A percentile compares a stretch with the other conserved stretches of the same genome.
These are phyloP conservation scores for Brasenia schreberi DNA, from an alignment of 164 flowering plant species.

Conservation along the genomic window DNA sequence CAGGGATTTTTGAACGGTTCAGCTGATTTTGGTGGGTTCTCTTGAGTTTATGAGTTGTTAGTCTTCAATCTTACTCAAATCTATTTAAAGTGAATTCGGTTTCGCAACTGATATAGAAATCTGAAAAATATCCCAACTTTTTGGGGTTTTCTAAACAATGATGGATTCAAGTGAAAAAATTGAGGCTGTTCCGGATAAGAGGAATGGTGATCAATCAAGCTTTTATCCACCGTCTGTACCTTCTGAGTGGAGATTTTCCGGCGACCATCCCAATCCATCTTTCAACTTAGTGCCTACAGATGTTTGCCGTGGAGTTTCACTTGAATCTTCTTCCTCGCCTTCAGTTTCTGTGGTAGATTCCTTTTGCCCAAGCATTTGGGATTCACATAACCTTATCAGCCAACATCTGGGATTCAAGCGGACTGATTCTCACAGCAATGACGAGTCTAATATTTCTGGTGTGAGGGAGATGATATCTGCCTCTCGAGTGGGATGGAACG, in stretches of 20 bases:
- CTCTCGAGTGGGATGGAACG: conserved; percentile 43
- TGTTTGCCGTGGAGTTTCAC: conserved; percentile 13
- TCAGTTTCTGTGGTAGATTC: conserved; percentile 51
- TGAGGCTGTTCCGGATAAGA: conserved; percentile 30
- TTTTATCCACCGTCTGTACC: conserved; percentile 24
- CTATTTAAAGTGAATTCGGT: not conserved
- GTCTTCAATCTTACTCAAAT: not conserved
- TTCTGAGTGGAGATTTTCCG: conserved; percentile 44
- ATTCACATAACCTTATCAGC: conserved; percentile 20
- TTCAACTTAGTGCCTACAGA: conserved; percentile 23
- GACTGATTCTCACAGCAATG: conserved; percentile 20
- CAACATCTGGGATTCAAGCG: conserved; percentile 33
- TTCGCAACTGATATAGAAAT: not conserved
- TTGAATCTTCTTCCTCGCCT: conserved; percentile 35
- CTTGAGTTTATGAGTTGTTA: not conserved
- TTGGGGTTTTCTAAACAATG: not conserved
- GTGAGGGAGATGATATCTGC: conserved; percentile 22
- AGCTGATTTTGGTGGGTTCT: not conserved
- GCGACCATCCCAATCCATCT: conserved; percentile 23
- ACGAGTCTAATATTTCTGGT: conserved; percentile 7
- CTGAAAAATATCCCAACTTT: not conserved
- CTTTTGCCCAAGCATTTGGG: conserved; percentile 31
- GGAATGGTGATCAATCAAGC: conserved; percentile 24
- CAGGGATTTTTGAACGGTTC: not conserved
- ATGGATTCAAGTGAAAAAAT: conserved; percentile 46